Evolutionary conservation across 495 filamentous ascomycete genomes (phyloP), one percentile per base, ranked within the genome.

Genomic region (Immersiella caudata): DNA sequence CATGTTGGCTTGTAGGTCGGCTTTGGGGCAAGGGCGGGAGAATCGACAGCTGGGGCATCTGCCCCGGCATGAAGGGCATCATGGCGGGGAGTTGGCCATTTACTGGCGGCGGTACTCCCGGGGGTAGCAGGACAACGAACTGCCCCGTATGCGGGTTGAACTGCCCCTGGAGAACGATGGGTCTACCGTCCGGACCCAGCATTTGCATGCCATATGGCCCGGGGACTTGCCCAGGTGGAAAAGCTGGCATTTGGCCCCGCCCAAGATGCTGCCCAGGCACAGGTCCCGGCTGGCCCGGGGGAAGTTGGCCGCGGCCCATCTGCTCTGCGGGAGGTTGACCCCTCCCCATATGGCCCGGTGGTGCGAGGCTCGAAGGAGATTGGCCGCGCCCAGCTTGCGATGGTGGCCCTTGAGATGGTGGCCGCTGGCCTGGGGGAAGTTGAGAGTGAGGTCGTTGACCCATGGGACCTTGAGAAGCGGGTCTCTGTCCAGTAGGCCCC

Each of bases 101-200:
- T 9, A 52, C 25, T 49, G 60, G 40, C 14, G 52, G 18, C 14
- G 54, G 24, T 21, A 61, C 58, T 11, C 60, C 49, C 4, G 60
- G 24, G 24, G 67, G 62, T 27, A 65, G 54, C 35, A 58, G 27
- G 18, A 20, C 60, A 20, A 54, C 27, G 40, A 65, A 60, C 46
- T 66, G 70, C 22, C 51, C 58, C 7, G 65, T 66, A 18, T 70
- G 70, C 3, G 60, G 68, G 25, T 55, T 27, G 55, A 71, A 67
- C 29, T 76, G 75, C n/a, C 67, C 62, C 18, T 72, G 64, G 5
- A 62, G 62, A 3, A 72, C 59, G 14, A 64, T 1, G 4, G 69
- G 65, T n/a, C 66, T 73, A 4, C 75, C 75, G 46, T 74, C 73
- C 2, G 75, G 73, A 12, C 75, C 73, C 3, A 74, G 26, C 9